Percentiles rank a stretch among this genome's conserved stretches.
Evolutionary conservation across 345 rosid species (phyloP).

Genomic region (Brassica napus): DNA sequence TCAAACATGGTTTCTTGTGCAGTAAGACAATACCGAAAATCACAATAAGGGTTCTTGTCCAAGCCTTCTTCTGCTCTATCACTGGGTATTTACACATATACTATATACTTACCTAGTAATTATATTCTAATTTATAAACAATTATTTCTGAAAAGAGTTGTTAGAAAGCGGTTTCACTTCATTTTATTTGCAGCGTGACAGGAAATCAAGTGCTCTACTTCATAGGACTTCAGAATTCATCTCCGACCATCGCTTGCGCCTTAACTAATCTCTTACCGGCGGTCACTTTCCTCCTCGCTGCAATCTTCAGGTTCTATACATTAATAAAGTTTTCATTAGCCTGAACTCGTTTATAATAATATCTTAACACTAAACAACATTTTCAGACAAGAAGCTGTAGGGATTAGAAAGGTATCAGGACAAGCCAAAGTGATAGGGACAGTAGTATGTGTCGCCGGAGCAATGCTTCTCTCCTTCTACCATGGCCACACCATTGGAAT

Average conservation of each 20-base stretch:
- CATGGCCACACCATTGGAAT: constrained; percentile 61
- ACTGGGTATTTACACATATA: constrained; percentile 61
- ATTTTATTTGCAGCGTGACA: constrained; percentile 50
- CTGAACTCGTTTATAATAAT: background rate
- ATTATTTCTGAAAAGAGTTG: background rate
- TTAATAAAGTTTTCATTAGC: background rate
- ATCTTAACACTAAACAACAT: background rate
- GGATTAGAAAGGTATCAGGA: constrained; percentile 61
- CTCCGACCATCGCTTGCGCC: constrained; percentile 88
- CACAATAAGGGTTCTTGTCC: constrained; percentile 52
- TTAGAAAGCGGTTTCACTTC: background rate
- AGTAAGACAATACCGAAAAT: constrained; percentile 85
- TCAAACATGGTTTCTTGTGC: constrained; percentile 13
- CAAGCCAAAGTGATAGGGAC: constrained; percentile 86
- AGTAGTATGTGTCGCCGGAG: constrained; percentile 74
- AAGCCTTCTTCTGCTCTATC: constrained; percentile 71
- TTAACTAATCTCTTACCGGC: constrained; percentile 77
- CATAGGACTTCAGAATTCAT: constrained; percentile 66
- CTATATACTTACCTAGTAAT: background rate
- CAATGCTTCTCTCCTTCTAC: constrained; percentile 89
- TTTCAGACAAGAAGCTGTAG: constrained; percentile 70
- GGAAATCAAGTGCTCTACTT: constrained; percentile 86
- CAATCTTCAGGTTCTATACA: constrained; percentile 56
- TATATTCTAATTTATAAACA: background rate
- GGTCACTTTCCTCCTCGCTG: constrained; percentile 73